Base-by-base conservation (phyloP, 73 alveolate species). In the Effrenium voratum region DNA sequence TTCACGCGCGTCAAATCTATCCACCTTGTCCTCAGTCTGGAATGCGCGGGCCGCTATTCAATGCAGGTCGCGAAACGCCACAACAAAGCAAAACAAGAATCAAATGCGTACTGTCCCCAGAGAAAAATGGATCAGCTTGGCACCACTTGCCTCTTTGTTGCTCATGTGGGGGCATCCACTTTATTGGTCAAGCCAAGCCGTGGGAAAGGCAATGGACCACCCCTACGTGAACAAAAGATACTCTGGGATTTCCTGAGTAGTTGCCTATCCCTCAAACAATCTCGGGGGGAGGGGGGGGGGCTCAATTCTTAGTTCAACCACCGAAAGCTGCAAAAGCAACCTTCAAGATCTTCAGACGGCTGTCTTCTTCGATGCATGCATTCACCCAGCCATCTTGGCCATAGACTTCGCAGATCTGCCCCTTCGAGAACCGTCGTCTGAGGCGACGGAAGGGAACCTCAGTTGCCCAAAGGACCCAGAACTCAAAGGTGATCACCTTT, bases 1-100 rank as follows among this genome's bases (percentile, higher is more conserved):
- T 44, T 3, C n/a, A 68, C 19, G 22, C n/a, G 40, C n/a, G 84
- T 73, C 55, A 73, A 73, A 36, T 73, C 55, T 38, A 40, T 73
- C 84, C 52, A 73, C 84, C 84, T 73, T 73, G 84, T 73, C 84
- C 84, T 73, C 84, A 73, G 55, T 10, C 30, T 66, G n/a, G 34
- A 10, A 26, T 24, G n/a, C 41, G 40, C 8, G 79, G 34, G 0
- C 10, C 15, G 40, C 40, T 8, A 30, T 24, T 28, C 40, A 10
- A 16, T 40, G 40, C 41, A 28, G 40, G 16, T 28, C 0, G 8
- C 43, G 16, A 16, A 73, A 24, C 12, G 52, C 55, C 80, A 68
- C n/a, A 40, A 0, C 2, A 68, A 68, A 26, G 80, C 22, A 34
- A 28, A 68, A 40, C 40, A 68, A 44, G 40, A 68, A 34, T 2